These are phyloP conservation scores for Lablab purpureus DNA, from an alignment of 306 rosid genomes.

Conservation along the genomic window DNA sequence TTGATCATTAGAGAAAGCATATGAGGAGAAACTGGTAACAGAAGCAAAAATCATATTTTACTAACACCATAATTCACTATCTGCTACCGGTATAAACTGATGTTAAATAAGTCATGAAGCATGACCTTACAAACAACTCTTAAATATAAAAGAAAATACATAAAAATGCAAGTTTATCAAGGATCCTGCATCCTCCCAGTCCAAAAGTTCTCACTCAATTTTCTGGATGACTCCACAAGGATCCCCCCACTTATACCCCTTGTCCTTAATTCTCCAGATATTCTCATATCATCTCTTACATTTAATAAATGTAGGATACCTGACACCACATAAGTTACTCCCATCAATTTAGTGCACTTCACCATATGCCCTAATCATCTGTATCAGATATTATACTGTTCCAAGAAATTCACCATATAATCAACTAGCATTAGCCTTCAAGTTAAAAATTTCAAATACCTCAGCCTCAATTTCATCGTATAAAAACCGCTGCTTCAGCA, in stretches of 20 bases:
- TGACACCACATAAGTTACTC: conserved; percentile 7
- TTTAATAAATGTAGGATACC: conserved; percentile 4
- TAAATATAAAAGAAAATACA: conserved; percentile 34
- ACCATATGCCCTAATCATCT: conserved; percentile 35
- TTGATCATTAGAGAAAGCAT: conserved; percentile 32
- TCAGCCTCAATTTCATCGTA: conserved; percentile 99
- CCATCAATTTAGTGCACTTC: neutral
- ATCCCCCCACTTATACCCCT: neutral
- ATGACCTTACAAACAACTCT: conserved; percentile 12
- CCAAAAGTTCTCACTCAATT: conserved; percentile 13
- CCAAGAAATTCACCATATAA: conserved; percentile 34
- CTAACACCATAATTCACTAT: conserved; percentile 17
- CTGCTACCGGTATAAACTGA: conserved; percentile 10
- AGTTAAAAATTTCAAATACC: conserved; percentile 58
- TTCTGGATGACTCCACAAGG: neutral
- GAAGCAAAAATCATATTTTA: conserved; percentile 11
- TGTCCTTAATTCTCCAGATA: neutral
- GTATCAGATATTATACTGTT: conserved; percentile 19
- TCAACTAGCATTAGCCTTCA: conserved; percentile 15
- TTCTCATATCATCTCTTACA: neutral
- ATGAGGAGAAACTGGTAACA: conserved; percentile 17
- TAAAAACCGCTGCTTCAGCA: conserved; percentile 92
- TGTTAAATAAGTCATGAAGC: conserved; percentile 10
- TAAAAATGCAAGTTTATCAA: neutral
- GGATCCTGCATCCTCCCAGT: conserved; percentile 30